phyloP scores from a whole-genome alignment of 2,329 filamentous ascomycete genomes.

The Xylariaceae sp. region DNA sequence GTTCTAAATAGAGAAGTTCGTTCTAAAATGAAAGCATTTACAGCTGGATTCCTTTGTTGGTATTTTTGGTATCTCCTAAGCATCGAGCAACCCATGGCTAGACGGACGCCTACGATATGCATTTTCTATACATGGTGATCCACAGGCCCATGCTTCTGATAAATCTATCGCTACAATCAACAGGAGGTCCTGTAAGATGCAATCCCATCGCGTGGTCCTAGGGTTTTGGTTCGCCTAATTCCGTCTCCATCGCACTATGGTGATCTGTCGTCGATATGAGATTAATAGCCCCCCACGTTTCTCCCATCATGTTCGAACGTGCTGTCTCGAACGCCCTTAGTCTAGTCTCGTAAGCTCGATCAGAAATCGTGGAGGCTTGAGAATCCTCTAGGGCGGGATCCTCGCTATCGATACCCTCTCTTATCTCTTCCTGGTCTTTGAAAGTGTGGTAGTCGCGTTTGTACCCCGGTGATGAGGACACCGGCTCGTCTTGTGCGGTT shows the following conservation, averaged over 20 bases:
- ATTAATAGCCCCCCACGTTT: constrained; percentile 30
- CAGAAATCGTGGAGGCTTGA: constrained; percentile 37
- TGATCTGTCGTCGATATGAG: constrained; percentile 45
- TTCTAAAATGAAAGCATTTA: constrained; percentile 8
- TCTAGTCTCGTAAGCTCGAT: constrained; percentile 33
- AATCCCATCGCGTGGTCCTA: not conserved
- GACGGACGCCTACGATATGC: not conserved
- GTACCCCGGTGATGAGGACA: not conserved
- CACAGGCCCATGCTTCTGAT: not conserved
- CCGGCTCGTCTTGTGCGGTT: not conserved
- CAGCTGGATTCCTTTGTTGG: not conserved
- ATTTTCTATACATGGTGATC: not conserved
- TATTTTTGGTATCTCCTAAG: constrained; percentile 3
- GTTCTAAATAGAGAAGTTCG: not conserved
- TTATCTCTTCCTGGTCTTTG: not conserved
- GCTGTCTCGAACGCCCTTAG: constrained; percentile 36
- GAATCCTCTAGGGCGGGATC: constrained; percentile 30
- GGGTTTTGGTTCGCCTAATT: constrained; percentile 33
- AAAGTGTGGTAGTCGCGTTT: constrained; percentile 18
- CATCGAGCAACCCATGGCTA: not conserved
- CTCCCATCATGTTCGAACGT: constrained; percentile 28
- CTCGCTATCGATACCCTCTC: not conserved
- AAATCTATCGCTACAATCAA: no score
- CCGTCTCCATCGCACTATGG: constrained; percentile 41
- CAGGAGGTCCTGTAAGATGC: not conserved